Evolutionary conservation across 2,329 filamentous ascomycete species (phyloP).

Genomic region (Sarocladiaceae sp.): DNA sequence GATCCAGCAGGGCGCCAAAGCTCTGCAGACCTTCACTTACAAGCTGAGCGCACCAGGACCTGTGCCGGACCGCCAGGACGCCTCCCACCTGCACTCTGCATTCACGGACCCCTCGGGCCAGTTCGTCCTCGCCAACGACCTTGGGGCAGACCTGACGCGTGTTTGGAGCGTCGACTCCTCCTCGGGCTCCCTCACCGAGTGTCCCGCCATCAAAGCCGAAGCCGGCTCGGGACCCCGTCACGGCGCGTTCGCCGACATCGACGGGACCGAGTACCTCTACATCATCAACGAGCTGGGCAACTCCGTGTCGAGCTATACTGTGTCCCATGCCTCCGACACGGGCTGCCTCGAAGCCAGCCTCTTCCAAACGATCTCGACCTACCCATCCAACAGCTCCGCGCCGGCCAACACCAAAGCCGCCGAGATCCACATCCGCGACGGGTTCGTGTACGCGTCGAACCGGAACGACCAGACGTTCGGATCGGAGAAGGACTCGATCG

Average conservation of each 20-base stretch:
- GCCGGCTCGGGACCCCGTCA: conserved; percentile 48
- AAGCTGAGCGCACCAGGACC: conserved; percentile 36
- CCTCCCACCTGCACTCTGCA: conserved; percentile 47
- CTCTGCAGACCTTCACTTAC: conserved; percentile 32
- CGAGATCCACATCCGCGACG: conserved; percentile 46
- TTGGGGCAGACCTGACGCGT: conserved; percentile 48
- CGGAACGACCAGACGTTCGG: conserved; percentile 53
- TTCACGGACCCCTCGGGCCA: conserved; percentile 41
- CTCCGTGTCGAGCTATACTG: conserved; percentile 42
- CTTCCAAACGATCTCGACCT: conserved; percentile 40
- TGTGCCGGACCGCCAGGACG: conserved; percentile 43
- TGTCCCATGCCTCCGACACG: conserved; percentile 33
- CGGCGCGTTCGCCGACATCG: conserved; percentile 40
- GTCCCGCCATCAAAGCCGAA: conserved; percentile 32
- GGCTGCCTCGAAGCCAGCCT: conserved; percentile 40
- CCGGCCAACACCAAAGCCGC: conserved; percentile 44
- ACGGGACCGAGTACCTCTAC: conserved; percentile 25
- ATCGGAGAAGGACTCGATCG: conserved; percentile 47
- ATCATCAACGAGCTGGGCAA: conserved; percentile 44
- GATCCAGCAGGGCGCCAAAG: conserved; percentile 19
- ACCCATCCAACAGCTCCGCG: conserved; percentile 33
- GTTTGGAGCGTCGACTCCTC: conserved; percentile 42
- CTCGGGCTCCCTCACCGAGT: conserved; percentile 39
- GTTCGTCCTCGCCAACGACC: conserved; percentile 44
- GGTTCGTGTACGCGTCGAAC: conserved; percentile 56